Percentiles rank a stretch among this genome's conserved stretches.
phyloP scores from a whole-genome alignment of 2,329 filamentous ascomycete genomes.

The Cercospora berteroae region DNA sequence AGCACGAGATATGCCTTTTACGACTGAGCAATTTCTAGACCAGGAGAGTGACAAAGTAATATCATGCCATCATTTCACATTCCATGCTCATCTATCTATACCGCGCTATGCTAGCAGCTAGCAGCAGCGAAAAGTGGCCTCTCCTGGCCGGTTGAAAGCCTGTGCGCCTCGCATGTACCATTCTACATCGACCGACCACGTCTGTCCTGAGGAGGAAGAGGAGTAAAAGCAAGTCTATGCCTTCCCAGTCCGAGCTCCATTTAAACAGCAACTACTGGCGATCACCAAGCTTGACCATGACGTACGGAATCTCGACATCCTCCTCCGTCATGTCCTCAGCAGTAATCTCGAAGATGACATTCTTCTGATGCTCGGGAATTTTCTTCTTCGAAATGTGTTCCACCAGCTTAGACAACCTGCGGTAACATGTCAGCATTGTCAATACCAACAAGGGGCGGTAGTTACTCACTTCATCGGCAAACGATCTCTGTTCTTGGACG shows the following conservation, averaged over 20 bases:
- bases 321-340: conserved; percentile 84
- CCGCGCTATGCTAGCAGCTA: not conserved
- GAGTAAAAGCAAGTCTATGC: not conserved
- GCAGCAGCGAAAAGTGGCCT: not conserved
- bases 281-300: conserved; percentile 72
- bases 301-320: conserved; percentile 95
- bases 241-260: not conserved
- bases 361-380: conserved; percentile 86
- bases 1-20: not conserved
- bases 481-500: conserved; percentile 79
- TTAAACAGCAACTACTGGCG: conserved; percentile 38
- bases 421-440: not conserved
- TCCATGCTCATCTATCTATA: not conserved
- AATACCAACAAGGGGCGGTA: not conserved
- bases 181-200: not conserved
- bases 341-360: conserved; percentile 94
- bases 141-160: not conserved
- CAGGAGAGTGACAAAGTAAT: not conserved
- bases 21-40: not conserved
- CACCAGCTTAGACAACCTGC: conserved; percentile 81
- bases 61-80: not conserved
- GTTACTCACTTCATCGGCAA: conserved; percentile 64
- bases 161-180: not conserved
- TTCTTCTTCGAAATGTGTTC: conserved; percentile 88
- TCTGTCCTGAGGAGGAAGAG: not conserved